A percentile compares a stretch with the other conserved stretches of the same genome.
Evolutionary conservation across 352 stramenopile species (phyloP).

Genomic region (Pythium vanterpoolii): DNA sequence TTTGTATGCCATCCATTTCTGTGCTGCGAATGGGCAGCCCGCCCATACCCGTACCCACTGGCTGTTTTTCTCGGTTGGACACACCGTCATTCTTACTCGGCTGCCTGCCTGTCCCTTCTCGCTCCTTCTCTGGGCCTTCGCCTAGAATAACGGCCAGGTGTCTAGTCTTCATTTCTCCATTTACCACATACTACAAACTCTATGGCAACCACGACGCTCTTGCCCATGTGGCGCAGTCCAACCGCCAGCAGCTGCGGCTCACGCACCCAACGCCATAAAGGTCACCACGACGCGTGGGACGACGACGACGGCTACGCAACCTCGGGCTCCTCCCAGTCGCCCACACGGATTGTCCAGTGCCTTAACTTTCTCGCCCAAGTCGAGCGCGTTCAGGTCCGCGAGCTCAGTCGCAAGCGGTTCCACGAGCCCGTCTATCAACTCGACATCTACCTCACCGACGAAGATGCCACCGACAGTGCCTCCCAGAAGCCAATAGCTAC

Average conservation of each 20-base stretch:
- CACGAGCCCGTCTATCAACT: conserved; percentile 13
- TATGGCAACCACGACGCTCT: conserved; percentile 1
- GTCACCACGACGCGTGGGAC: conserved; percentile 14
- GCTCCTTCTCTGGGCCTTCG: neutral
- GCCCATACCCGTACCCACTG: conserved; percentile 1
- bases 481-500: neutral
- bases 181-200: neutral
- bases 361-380: conserved; percentile 25
- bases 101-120: neutral
- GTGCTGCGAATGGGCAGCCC: no score
- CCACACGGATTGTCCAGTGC: conserved; percentile 13
- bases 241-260: conserved; percentile 8
- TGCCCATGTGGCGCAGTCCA: conserved; percentile 25
- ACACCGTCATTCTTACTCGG: neutral
- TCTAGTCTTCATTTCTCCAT: conserved; percentile 3
- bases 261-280: neutral
- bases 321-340: conserved; percentile 2
- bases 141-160: neutral
- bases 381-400: conserved; percentile 12
- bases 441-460: conserved; percentile 20
- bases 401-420: conserved; percentile 1
- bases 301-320: conserved; percentile 12
- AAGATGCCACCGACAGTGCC: neutral
- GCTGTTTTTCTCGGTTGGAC: neutral
- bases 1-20: conserved; percentile 9